Percentiles rank a stretch among this genome's conserved stretches.
These are phyloP conservation scores for Mycotypha africana DNA, from an alignment of 371 early-diverging fungal genomes.

Conservation along the genomic window DNA sequence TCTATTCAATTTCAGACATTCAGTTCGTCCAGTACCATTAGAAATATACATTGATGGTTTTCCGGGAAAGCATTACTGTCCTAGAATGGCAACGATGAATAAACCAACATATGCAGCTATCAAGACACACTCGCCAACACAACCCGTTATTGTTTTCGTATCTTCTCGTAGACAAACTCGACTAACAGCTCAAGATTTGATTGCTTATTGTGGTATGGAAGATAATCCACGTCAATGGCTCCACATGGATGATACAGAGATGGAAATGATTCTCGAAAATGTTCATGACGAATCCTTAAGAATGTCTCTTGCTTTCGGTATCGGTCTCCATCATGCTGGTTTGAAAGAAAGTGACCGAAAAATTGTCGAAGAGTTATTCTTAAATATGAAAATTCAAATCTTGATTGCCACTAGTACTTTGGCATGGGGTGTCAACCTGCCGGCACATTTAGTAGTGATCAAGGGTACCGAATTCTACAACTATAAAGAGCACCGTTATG, in stretches of 20 bases:
- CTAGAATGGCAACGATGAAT: conserved; percentile 98
- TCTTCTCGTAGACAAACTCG: conserved; percentile 94
- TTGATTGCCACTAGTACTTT: conserved; percentile 91
- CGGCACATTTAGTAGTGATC: conserved; percentile 86
- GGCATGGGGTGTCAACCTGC: conserved; percentile 92
- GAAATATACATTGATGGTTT: conserved; percentile 97
- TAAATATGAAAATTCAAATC: conserved; percentile 89
- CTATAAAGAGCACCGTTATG: conserved; percentile 80
- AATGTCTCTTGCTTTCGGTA: conserved; percentile 86
- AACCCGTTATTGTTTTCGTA: conserved; percentile 97
- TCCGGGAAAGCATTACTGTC: conserved; percentile 91
- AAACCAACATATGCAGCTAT: conserved; percentile 93
- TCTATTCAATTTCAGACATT: conserved; percentile 92
- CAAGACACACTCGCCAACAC: conserved; percentile 83
- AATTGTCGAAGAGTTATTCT: conserved; percentile 92
- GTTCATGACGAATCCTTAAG: conserved; percentile 79
- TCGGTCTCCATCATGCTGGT: conserved; percentile 99
- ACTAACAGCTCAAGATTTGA: conserved; percentile 91
- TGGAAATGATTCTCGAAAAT: conserved; percentile 61
- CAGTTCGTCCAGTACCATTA: conserved; percentile 93
- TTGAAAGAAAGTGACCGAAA: conserved; percentile 84
- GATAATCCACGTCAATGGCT: conserved; percentile 90
- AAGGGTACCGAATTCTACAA: conserved; percentile 98
- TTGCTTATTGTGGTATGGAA: conserved; percentile 86
- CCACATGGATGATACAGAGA: conserved; percentile 77